These are phyloP conservation scores for Verticillium alfalfae DNA, from an alignment of 2,329 filamentous ascomycete species.

Conservation along the genomic window DNA sequence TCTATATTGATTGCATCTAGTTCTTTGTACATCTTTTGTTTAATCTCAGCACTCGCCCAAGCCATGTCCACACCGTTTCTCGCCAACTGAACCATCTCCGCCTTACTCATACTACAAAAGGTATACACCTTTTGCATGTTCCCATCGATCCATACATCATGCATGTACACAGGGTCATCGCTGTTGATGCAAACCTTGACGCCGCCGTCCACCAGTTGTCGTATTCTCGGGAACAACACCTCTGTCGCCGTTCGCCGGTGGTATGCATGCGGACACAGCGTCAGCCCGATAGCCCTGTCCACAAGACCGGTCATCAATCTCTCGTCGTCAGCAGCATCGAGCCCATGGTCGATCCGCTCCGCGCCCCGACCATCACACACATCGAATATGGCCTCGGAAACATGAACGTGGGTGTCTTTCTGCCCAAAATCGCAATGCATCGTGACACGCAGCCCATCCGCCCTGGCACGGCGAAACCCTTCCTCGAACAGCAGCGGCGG, in stretches of 20 bases:
- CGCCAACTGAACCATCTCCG: constrained; percentile 34
- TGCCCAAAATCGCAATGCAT: constrained; percentile 47
- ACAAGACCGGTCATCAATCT: constrained; percentile 56
- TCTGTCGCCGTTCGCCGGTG: constrained; percentile 34
- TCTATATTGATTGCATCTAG: constrained; percentile 13
- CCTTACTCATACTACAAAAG: constrained; percentile 30
- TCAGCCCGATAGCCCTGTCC: constrained; percentile 53
- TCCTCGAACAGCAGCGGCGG: constrained; percentile 38
- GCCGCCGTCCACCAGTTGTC: constrained; percentile 55
- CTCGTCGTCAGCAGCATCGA: constrained; percentile 56
- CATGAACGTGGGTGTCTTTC: constrained; percentile 37
- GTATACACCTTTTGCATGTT: constrained; percentile 37
- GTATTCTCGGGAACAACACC: constrained; percentile 41
- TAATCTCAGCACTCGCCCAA: constrained; percentile 36
- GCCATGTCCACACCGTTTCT: constrained; percentile 37
- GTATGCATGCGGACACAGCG: constrained; percentile 58
- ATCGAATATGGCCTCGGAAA: constrained; percentile 26
- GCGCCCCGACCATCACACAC: constrained; percentile 33
- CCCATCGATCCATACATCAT: constrained; percentile 42
- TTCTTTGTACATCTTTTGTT: constrained; percentile 19
- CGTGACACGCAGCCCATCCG: constrained; percentile 37
- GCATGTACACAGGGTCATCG: constrained; percentile 65
- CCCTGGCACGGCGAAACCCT: constrained; percentile 26
- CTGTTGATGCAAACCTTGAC: constrained; percentile 69
- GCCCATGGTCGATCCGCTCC: constrained; percentile 70